These are phyloP conservation scores for Bryoerythrophyllum caledonicum DNA, from an alignment of 225 moss, liverwort and hornwort species.

Conservation along the genomic window DNA sequence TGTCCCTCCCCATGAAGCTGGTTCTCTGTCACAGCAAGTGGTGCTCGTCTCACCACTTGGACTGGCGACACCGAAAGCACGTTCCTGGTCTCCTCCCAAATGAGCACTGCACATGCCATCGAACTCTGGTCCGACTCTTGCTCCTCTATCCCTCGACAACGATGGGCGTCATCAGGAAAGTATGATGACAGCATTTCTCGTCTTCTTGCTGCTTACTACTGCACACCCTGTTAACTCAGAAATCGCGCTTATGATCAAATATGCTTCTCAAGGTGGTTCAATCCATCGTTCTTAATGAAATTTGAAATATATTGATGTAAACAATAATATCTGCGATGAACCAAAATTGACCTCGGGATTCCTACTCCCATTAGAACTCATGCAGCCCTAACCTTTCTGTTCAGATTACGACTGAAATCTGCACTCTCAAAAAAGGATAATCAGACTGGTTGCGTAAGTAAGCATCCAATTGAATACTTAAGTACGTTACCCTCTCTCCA, in stretches of 20 bases:
- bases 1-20: not conserved
- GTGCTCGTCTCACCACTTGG: not conserved
- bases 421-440: not conserved
- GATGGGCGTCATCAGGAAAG: not conserved
- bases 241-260: not conserved
- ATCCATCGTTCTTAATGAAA: too few species aligned
- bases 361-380: too few species aligned
- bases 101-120: too few species aligned
- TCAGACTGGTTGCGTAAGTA: not conserved
- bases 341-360: too few species aligned
- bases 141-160: not conserved
- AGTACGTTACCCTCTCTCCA: too few species aligned
- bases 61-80: not conserved
- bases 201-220: too few species aligned
- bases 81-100: not conserved
- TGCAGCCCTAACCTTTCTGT: too few species aligned
- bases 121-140: too few species aligned
- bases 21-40: not conserved
- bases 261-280: too few species aligned
- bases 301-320: too few species aligned
- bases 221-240: not conserved
- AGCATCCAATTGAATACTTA: not conserved
- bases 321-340: too few species aligned
- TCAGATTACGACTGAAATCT: not conserved
- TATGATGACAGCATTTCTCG: not conserved